Conservation (phyloP, 768 basidiomycete species). For the Kwoniella shandongensis region DNA sequence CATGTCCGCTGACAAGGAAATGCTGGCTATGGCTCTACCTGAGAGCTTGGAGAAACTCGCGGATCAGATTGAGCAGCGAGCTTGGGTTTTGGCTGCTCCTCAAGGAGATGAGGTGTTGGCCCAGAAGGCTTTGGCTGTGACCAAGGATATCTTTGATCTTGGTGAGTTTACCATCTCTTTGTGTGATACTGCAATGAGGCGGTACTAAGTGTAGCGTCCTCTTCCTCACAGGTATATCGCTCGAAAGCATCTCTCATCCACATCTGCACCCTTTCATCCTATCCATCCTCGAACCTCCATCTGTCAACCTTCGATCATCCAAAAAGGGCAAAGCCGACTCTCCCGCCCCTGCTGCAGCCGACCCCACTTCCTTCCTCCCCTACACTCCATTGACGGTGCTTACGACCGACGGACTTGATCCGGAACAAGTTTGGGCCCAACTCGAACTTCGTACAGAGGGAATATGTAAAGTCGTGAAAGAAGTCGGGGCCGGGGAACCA, state of each 20-base stretch:
- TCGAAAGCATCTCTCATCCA: constrained; percentile 66
- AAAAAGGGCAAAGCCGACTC: constrained; percentile 47
- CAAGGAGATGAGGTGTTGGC: constrained; percentile 45
- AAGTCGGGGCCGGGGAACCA: constrained; percentile 60
- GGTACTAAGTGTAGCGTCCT: no score
- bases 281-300: constrained; percentile 66
- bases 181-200: no score
- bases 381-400: constrained; percentile 74
- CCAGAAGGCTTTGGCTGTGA: constrained; percentile 39
- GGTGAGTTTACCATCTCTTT: constrained; percentile 46
- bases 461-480: constrained; percentile 69
- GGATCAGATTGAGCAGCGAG: constrained; percentile 16
- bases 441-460: constrained; percentile 74
- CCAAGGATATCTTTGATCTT: constrained; percentile 53
- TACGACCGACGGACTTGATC: constrained; percentile 73
- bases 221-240: constrained; percentile 71
- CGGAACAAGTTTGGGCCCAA: constrained; percentile 91
- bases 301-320: constrained; percentile 60
- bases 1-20: constrained; percentile 1
- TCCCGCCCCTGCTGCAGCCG: constrained; percentile 44
- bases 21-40: constrained; percentile 1
- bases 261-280: constrained; percentile 67
- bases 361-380: constrained; percentile 32
- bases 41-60: constrained; percentile 15
- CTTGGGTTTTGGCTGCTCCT: constrained; percentile 19